Conservation (phyloP, 257 asterid genomes). For the Striga asiatica region DNA sequence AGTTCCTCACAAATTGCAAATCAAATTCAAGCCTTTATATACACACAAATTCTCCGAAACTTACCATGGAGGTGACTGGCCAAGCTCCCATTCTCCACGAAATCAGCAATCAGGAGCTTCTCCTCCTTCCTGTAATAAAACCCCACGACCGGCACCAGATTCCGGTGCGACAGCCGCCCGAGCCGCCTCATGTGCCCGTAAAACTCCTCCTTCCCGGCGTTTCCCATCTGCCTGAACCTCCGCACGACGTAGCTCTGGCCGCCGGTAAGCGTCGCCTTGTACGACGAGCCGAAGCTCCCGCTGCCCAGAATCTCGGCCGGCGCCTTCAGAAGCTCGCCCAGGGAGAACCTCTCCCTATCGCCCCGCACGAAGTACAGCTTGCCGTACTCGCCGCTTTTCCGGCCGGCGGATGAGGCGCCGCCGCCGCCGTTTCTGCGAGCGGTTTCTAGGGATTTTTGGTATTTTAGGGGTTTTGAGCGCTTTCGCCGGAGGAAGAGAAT, state of each 20-base stretch:
- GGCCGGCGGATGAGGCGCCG: background rate
- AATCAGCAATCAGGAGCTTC: conserved; percentile 43
- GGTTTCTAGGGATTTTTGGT: conserved; percentile 21
- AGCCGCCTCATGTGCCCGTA: conserved; percentile 43
- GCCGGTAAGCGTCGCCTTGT: conserved; percentile 31
- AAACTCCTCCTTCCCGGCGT: conserved; percentile 37
- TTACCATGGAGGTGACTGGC: conserved; percentile 51
- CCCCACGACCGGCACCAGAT: conserved; percentile 46
- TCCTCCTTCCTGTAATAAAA: conserved; percentile 49
- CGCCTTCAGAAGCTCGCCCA: conserved; percentile 43
- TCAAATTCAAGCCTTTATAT: too few species aligned
- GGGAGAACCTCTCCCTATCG: conserved; percentile 17
- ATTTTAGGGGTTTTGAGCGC: conserved; percentile 19
- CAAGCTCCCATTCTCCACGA: conserved; percentile 40
- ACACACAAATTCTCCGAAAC: too few species aligned
- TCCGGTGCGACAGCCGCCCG: conserved; percentile 48
- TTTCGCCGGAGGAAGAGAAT: conserved; percentile 14
- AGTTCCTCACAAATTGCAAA: too few species aligned
- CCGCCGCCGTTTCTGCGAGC: background rate
- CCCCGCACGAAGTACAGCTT: conserved; percentile 24
- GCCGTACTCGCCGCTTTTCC: conserved; percentile 20
- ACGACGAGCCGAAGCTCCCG: conserved; percentile 58
- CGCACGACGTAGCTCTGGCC: conserved; percentile 34
- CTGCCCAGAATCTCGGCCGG: conserved; percentile 57
- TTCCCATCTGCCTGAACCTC: conserved; percentile 47